Evolutionary conservation across 805 yeast genomes (phyloP).

Genomic region (Saccharomycopsis javanensis): DNA sequence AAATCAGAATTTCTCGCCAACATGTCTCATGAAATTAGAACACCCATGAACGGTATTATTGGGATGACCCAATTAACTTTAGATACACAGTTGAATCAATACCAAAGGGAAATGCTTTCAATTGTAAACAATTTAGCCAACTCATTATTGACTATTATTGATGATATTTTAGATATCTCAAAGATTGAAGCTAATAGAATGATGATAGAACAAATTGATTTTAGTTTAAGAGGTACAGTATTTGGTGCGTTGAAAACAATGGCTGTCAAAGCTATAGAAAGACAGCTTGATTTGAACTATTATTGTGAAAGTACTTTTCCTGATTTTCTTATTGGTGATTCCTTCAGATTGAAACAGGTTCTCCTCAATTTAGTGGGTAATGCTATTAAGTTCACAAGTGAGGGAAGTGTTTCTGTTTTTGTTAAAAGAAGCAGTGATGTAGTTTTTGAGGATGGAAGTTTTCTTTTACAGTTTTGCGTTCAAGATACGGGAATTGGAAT

Average conservation of each 20-base stretch:
- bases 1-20: constrained; percentile 86
- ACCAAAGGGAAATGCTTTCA: constrained; percentile 84
- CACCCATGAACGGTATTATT: constrained; percentile 88
- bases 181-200: constrained; percentile 89
- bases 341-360: constrained; percentile 80
- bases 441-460: constrained; percentile 31
- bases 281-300: constrained; percentile 68
- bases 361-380: constrained; percentile 81
- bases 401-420: constrained; percentile 71
- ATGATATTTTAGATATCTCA: constrained; percentile 84
- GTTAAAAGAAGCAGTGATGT: constrained; percentile 33
- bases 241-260: constrained; percentile 84
- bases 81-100: constrained; percentile 83
- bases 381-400: constrained; percentile 79
- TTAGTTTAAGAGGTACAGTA: constrained; percentile 76
- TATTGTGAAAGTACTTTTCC: constrained; percentile 83
- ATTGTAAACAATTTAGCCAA: constrained; percentile 85
- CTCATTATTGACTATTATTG: constrained; percentile 76
- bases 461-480: constrained; percentile 63
- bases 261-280: constrained; percentile 84
- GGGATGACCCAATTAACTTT: constrained; percentile 88
- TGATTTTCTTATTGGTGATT: constrained; percentile 78
- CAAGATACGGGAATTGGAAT: constrained; percentile 89
- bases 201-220: constrained; percentile 87
- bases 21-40: constrained; percentile 80